phyloP scores from a whole-genome alignment of 2,329 filamentous ascomycete species.

The Sphaerulina vaccinii region DNA sequence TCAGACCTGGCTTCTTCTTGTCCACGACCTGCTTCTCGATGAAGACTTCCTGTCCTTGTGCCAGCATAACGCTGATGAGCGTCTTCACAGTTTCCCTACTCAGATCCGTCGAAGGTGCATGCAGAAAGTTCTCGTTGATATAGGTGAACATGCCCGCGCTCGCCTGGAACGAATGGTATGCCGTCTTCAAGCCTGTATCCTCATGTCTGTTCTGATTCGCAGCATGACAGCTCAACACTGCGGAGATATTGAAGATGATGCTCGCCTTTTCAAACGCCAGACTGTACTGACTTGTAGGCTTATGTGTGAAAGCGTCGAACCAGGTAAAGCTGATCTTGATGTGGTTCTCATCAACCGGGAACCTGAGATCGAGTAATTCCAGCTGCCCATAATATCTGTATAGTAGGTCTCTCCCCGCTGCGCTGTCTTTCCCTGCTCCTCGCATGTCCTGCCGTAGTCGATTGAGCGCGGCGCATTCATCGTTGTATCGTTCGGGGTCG shows the following conservation, averaged over 20 bases:
- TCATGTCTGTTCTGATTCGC: slow-evolving; percentile 89
- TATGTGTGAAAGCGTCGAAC: slow-evolving; percentile 99
- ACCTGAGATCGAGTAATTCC: slow-evolving; percentile 87
- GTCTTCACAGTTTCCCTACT: slow-evolving; percentile 95
- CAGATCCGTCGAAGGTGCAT: slow-evolving; percentile 93
- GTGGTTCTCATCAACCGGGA: slow-evolving; percentile 97
- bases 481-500: slow-evolving; percentile 90
- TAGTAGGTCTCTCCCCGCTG: slow-evolving; percentile 84
- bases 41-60: slow-evolving; percentile 95
- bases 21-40: slow-evolving; percentile 93
- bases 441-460: slow-evolving; percentile 96
- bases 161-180: slow-evolving; percentile 97
- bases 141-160: slow-evolving; percentile 99
- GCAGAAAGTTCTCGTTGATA: slow-evolving; percentile 98
- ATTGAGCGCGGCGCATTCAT: slow-evolving; percentile 94
- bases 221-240: slow-evolving; percentile 92
- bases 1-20: slow-evolving; percentile 83
- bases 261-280: slow-evolving; percentile 97
- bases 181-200: slow-evolving; percentile 88
- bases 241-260: slow-evolving; percentile 99
- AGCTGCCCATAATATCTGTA: slow-evolving; percentile 98
- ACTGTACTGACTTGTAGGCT: slow-evolving; percentile 94
- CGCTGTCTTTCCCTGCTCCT: slow-evolving; percentile 94
- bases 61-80: slow-evolving; percentile 86
- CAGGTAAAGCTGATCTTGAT: slow-evolving; percentile 99